Percentiles rank a stretch among this genome's conserved stretches.
These are phyloP conservation scores for Filosporella fistucella DNA, from an alignment of 495 filamentous ascomycete genomes.

Conservation along the genomic window DNA sequence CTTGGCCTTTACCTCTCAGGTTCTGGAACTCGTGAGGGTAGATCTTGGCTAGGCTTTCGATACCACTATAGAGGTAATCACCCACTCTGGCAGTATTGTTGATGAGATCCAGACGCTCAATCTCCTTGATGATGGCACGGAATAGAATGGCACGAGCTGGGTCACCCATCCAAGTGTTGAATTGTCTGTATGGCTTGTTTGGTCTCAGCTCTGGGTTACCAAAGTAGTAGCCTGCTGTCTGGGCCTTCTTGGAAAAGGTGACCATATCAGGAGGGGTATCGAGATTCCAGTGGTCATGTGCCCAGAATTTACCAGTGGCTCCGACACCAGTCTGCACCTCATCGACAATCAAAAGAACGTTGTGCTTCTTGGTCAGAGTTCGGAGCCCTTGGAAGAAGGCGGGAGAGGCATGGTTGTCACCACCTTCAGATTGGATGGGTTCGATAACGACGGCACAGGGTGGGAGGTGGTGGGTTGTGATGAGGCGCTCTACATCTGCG, in stretches of 20 bases:
- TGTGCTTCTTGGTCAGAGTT: conserved; percentile 77
- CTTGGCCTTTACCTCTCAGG: conserved; percentile 87
- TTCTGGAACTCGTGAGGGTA: conserved; percentile 86
- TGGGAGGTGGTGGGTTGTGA: conserved; percentile 80
- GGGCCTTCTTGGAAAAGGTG: conserved; percentile 98
- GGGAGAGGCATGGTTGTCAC: conserved; percentile 96
- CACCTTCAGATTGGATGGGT: conserved; percentile 97
- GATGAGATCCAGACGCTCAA: conserved; percentile 76
- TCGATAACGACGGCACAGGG: conserved; percentile 87
- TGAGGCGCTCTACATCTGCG: conserved; percentile 81
- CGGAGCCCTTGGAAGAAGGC: conserved; percentile 89
- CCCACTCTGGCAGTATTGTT: conserved; percentile 76
- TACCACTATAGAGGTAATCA: conserved; percentile 72
- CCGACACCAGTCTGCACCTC: conserved; percentile 98
- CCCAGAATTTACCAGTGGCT: conserved; percentile 96
- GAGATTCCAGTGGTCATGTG: conserved; percentile 96
- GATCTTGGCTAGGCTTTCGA: conserved; percentile 63
- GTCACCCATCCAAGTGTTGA: conserved; percentile 99
- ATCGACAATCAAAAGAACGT: conserved; percentile 92
- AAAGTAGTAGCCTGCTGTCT: conserved; percentile 96
- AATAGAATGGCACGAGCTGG: conserved; percentile 87
- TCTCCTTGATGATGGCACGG: conserved; percentile 86
- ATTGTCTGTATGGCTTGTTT: conserved; percentile 98
- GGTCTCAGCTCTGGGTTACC: conserved; percentile 84
- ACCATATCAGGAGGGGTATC: conserved; percentile 90